These are phyloP conservation scores for Capsicum baccatum DNA, from an alignment of 257 asterid genomes.

Conservation along the genomic window DNA sequence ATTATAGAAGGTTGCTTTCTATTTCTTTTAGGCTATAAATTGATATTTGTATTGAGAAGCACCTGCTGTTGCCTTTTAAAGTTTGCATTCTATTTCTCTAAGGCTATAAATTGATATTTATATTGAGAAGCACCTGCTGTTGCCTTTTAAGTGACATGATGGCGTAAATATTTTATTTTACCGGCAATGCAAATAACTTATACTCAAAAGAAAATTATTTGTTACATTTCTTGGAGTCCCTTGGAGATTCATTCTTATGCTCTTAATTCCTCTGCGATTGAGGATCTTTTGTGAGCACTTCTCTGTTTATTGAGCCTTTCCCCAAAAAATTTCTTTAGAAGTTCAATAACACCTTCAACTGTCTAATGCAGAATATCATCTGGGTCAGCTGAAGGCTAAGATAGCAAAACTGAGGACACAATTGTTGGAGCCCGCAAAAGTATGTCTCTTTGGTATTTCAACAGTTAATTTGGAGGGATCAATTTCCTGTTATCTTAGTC, in stretches of 20 bases:
- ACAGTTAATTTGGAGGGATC: conserved; percentile 11
- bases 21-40: neutral
- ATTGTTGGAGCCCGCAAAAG: conserved; percentile 97
- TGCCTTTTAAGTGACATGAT: neutral
- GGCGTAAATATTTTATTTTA: neutral
- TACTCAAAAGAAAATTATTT: neutral
- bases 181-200: neutral
- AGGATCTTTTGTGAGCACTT: conserved; percentile 17
- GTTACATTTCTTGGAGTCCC: neutral
- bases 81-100: neutral
- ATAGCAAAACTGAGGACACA: conserved; percentile 99
- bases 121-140: neutral
- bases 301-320: neutral
- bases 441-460: conserved; percentile 38
- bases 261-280: conserved; percentile 11
- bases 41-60: neutral
- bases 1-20: neutral
- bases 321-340: conserved; percentile 1
- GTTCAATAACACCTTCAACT: conserved; percentile 17
- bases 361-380: conserved; percentile 75
- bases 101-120: neutral
- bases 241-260: neutral
- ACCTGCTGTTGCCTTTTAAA: neutral
- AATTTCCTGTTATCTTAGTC: neutral
- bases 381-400: conserved; percentile 99